Evolutionary conservation across 306 rosid genomes (phyloP).

Genomic region (Gleditsia sinensis): DNA sequence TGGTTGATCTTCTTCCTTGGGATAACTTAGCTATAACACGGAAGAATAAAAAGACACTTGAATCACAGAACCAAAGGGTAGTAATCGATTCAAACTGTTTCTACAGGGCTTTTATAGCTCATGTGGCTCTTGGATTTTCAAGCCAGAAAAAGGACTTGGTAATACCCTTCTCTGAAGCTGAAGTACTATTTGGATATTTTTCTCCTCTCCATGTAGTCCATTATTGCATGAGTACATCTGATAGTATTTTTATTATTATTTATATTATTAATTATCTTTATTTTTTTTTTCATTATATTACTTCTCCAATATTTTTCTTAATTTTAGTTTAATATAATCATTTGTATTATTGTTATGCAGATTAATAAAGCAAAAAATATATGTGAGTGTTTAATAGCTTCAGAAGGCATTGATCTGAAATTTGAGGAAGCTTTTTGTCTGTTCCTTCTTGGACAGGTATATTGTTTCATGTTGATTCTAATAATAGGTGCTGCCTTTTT

Average conservation of each 20-base stretch:
- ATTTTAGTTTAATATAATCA: slow-evolving; percentile 21
- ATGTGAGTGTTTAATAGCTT: slow-evolving; percentile 79
- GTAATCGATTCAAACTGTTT: slow-evolving; percentile 83
- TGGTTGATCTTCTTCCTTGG: slow-evolving; percentile 96
- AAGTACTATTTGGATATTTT: slow-evolving; percentile 21
- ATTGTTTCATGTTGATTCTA: slow-evolving; percentile 17
- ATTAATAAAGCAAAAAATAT: slow-evolving; percentile 74
- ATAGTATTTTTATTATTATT: background rate
- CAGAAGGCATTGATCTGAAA: slow-evolving; percentile 87
- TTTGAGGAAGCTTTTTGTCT: slow-evolving; percentile 81
- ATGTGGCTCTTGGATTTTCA: slow-evolving; percentile 89
- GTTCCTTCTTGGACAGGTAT: slow-evolving; percentile 88
- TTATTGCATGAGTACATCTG: background rate
- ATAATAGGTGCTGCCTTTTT: slow-evolving; percentile 24
- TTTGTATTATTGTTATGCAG: slow-evolving; percentile 49
- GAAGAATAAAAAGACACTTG: slow-evolving; percentile 91
- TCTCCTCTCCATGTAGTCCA: slow-evolving; percentile 3
- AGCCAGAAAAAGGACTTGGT: slow-evolving; percentile 81
- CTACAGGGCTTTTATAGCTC: slow-evolving; percentile 73
- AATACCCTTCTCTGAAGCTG: slow-evolving; percentile 46
- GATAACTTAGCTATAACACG: slow-evolving; percentile 71
- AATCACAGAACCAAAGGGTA: slow-evolving; percentile 88
- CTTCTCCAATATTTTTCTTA: slow-evolving; percentile 8
- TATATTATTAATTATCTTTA: background rate
- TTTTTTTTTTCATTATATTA: background rate